These are phyloP conservation scores for Fusarium setosum DNA, from an alignment of 2,329 filamentous ascomycete genomes.

Conservation along the genomic window DNA sequence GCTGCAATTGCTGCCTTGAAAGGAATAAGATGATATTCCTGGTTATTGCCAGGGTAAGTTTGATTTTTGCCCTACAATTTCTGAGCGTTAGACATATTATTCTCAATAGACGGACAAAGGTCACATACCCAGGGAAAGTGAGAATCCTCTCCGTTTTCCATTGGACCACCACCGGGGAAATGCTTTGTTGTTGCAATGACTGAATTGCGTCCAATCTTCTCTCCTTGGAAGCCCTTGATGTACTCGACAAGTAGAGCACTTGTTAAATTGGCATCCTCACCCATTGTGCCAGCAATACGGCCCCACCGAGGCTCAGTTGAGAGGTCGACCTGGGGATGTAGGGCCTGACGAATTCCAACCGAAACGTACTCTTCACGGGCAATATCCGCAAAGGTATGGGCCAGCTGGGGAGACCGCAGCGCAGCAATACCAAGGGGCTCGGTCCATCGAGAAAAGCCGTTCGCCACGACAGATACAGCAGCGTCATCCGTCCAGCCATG, in stretches of 20 bases:
- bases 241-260: conserved; percentile 54
- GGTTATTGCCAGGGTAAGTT: conserved; percentile 60
- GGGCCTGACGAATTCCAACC: conserved; percentile 55
- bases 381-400: conserved; percentile 59
- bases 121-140: conserved; percentile 55
- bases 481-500: conserved; percentile 55
- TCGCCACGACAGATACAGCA: conserved; percentile 38
- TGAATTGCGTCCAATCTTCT: conserved; percentile 54
- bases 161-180: conserved; percentile 63
- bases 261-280: conserved; percentile 59
- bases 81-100: conserved; percentile 39
- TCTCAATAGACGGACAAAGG: fast-evolving
- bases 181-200: conserved; percentile 64
- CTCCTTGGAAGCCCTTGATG: conserved; percentile 60
- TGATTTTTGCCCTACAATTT: conserved; percentile 57
- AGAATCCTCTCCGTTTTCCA: conserved; percentile 62
- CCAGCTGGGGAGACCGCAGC: conserved; percentile 55
- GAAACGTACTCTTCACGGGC: conserved; percentile 59
- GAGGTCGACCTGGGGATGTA: conserved; percentile 64
- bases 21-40: conserved; percentile 61
- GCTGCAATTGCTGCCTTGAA: conserved; percentile 62
- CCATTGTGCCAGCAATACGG: conserved; percentile 57
- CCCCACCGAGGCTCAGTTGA: conserved; percentile 64
- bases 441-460: conserved; percentile 63
- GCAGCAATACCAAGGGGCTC: conserved; percentile 63